Evolutionary conservation across 139 green algal species (phyloP).

Genomic region (Zygnema circumcarinatum): DNA sequence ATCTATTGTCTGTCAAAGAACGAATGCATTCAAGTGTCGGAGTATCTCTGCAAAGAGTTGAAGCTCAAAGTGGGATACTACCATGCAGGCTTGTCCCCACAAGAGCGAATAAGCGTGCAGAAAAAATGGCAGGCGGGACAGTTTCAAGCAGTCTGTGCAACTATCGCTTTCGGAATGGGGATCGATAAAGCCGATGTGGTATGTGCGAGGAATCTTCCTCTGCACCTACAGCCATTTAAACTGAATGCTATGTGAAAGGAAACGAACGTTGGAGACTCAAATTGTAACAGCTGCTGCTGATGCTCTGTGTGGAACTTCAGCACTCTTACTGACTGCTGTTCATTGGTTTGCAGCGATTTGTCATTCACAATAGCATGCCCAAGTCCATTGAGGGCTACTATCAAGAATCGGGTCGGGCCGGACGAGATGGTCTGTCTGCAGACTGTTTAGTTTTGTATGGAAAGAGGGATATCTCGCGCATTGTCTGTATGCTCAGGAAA

Average conservation of each 20-base stretch:
- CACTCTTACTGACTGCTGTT: too few species aligned
- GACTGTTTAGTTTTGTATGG: constrained; percentile 65
- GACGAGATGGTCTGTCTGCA: constrained; percentile 71
- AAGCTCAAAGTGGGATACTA: constrained; percentile 71
- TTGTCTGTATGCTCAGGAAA: constrained; percentile 52
- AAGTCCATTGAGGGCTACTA: constrained; percentile 70
- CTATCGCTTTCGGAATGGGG: constrained; percentile 86
- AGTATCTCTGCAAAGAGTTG: constrained; percentile 55
- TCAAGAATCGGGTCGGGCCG: constrained; percentile 76
- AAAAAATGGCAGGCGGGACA: constrained; percentile 73
- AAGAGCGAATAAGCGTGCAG: constrained; percentile 80
- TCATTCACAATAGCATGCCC: constrained; percentile 68
- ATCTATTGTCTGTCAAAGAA: constrained; percentile 87
- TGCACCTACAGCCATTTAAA: background rate
- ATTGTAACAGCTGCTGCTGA: too few species aligned
- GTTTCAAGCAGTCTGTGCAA: constrained; percentile 77
- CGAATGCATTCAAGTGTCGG: constrained; percentile 65
- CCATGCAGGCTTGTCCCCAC: constrained; percentile 86
- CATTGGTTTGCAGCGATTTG: constrained; percentile 57
- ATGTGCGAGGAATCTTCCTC: constrained; percentile 9
- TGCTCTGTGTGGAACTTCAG: too few species aligned
- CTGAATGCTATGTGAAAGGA: too few species aligned
- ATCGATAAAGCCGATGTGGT: constrained; percentile 65
- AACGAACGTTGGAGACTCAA: too few species aligned
- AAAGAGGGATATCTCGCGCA: constrained; percentile 37